Conservation (phyloP, 2,329 filamentous ascomycete species). For the Ophiostoma novo-ulmi region DNA sequence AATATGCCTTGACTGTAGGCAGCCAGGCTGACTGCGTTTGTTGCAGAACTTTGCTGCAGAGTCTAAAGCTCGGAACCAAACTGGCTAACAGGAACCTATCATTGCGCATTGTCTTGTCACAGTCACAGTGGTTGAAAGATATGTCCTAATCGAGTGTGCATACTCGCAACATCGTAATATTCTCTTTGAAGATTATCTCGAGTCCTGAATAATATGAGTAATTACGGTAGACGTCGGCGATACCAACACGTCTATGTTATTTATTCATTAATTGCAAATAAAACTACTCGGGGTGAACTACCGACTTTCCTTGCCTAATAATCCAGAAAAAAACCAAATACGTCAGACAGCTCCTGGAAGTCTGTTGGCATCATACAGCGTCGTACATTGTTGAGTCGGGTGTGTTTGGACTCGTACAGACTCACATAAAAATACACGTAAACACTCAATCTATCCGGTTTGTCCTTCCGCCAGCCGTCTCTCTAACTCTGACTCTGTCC, state of each 20-base stretch:
- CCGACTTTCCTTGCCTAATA: background rate
- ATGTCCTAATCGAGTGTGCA: background rate
- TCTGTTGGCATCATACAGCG: background rate
- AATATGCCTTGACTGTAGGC: slow-evolving; percentile 4
- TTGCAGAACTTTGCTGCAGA: background rate
- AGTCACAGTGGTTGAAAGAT: background rate
- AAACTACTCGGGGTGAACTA: background rate
- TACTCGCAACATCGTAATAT: no score
- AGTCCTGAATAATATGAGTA: background rate
- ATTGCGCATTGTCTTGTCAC: background rate
- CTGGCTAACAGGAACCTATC: background rate
- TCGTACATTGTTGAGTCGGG: slow-evolving; percentile 1
- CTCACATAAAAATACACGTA: background rate
- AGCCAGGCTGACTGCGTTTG: slow-evolving; percentile 3
- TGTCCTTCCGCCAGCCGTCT: background rate
- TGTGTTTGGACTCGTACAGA: background rate
- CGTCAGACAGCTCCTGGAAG: background rate
- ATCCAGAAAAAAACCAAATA: background rate
- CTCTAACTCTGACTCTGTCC: background rate
- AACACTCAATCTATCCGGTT: background rate
- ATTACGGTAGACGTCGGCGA: background rate
- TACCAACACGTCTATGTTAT: no score
- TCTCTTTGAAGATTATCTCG: no score
- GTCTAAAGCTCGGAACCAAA: background rate
- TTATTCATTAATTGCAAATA: no score